Evolutionary conservation across 2,329 filamentous ascomycete genomes (phyloP).

Genomic region (Cercospora beticola): DNA sequence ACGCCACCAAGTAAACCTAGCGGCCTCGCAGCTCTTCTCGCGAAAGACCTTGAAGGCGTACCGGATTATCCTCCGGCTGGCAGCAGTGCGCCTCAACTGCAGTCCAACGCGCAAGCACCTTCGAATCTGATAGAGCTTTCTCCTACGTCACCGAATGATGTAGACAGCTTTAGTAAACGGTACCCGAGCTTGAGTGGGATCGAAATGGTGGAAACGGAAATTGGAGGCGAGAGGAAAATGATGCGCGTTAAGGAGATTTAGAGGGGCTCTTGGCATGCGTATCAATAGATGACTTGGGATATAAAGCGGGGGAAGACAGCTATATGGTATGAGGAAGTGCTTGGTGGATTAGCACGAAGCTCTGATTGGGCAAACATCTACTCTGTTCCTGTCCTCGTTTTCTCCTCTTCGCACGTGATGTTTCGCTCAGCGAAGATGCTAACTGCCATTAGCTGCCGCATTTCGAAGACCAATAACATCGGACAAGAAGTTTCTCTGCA

Average conservation of each 20-base stretch:
- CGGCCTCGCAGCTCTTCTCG: constrained; percentile 38
- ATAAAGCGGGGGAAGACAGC: too few relatives aligned
- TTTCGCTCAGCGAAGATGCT: too few relatives aligned
- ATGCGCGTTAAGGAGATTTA: constrained; percentile 21
- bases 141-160: constrained; percentile 14
- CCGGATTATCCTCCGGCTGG: constrained; percentile 35
- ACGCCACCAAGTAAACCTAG: constrained; percentile 19
- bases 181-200: constrained; percentile 83
- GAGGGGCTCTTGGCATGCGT: background rate
- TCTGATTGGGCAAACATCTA: too few relatives aligned
- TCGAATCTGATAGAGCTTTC: constrained; percentile 15
- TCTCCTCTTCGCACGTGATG: too few relatives aligned
- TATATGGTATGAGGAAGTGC: too few relatives aligned
- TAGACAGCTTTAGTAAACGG: constrained; percentile 68
- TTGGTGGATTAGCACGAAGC: too few relatives aligned
- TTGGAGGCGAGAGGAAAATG: constrained; percentile 22
- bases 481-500: too few relatives aligned
- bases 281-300: background rate
- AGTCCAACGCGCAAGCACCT: background rate
- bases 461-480: too few relatives aligned
- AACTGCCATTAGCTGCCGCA: too few relatives aligned
- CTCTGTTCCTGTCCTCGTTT: too few relatives aligned
- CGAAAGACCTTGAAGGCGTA: constrained; percentile 41
- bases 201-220: constrained; percentile 71
- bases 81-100: constrained; percentile 13